phyloP scores from a whole-genome alignment of 352 stramenopile genomes.

The Globisporangium paroecandrum region DNA sequence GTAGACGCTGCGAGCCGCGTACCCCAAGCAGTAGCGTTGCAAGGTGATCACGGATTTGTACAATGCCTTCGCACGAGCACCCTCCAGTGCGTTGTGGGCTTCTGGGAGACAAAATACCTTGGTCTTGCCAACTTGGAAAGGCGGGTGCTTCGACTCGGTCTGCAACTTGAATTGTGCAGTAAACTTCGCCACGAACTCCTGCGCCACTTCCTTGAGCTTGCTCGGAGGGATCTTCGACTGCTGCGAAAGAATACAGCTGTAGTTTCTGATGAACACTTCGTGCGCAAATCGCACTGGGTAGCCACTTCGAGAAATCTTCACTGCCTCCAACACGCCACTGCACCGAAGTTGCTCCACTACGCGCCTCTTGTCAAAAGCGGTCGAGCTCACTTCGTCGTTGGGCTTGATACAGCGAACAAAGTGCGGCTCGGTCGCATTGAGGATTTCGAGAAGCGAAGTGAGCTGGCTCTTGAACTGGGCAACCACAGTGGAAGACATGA shows the following conservation, averaged over 20 bases:
- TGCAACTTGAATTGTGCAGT: conserved; percentile 31
- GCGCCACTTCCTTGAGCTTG: conserved; percentile 49
- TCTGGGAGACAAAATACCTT: conserved; percentile 78
- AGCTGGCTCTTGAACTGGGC: conserved; percentile 95
- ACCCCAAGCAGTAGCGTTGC: conserved; percentile 73
- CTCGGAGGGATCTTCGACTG: conserved; percentile 34
- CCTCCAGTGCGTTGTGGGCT: conserved; percentile 67
- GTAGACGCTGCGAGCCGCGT: conserved; percentile 44
- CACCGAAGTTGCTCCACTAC: conserved; percentile 84
- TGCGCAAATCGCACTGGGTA: conserved; percentile 95
- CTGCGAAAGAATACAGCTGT: conserved; percentile 62
- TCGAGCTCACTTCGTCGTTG: conserved; percentile 66
- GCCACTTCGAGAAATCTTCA: conserved; percentile 85
- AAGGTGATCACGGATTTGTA: conserved; percentile 72
- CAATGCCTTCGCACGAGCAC: conserved; percentile 51
- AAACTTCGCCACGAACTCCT: conserved; percentile 45
- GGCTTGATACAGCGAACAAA: conserved; percentile 91
- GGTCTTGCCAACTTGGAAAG: conserved; percentile 78
- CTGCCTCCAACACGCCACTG: conserved; percentile 84
- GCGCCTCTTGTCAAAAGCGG: conserved; percentile 58
- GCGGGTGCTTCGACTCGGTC: conserved; percentile 42
- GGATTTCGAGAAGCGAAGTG: conserved; percentile 87
- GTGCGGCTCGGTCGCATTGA: conserved; percentile 93
- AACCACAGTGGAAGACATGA: conserved; percentile 82
- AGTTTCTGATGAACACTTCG: conserved; percentile 88